A percentile compares a stretch with the other conserved stretches of the same genome.
These are phyloP conservation scores for Solanum piurae DNA, from an alignment of 257 asterid genomes.

Conservation along the genomic window DNA sequence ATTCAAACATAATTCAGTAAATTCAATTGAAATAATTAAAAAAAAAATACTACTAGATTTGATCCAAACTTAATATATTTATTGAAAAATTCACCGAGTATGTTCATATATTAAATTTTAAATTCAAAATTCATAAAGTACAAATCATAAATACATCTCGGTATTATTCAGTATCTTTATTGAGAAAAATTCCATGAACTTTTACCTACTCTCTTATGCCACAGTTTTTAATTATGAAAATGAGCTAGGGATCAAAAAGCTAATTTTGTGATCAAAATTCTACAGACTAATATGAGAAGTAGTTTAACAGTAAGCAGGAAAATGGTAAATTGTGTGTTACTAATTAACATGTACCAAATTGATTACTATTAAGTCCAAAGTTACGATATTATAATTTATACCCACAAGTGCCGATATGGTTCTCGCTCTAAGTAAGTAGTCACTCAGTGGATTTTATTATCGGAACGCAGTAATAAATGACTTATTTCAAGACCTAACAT, in stretches of 20 bases:
- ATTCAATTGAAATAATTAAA: too few relatives aligned
- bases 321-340: background rate
- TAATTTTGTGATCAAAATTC: background rate
- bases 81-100: background rate
- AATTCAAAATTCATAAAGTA: background rate
- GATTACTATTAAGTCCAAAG: background rate
- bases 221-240: background rate
- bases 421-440: background rate
- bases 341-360: background rate
- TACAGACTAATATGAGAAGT: background rate
- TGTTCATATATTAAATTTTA: background rate
- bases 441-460: too few relatives aligned
- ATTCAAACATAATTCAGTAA: background rate
- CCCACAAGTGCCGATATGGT: background rate
- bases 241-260: background rate
- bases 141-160: background rate
- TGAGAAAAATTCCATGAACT: background rate
- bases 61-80: background rate
- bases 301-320: background rate
- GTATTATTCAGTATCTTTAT: background rate
- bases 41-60: background rate
- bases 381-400: background rate
- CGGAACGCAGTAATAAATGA: background rate
- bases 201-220: background rate
- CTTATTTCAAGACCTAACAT: background rate